Evolutionary conservation across 805 yeast genomes (phyloP), one percentile per base, ranked within the genome.

Genomic region (Candida orba): DNA sequence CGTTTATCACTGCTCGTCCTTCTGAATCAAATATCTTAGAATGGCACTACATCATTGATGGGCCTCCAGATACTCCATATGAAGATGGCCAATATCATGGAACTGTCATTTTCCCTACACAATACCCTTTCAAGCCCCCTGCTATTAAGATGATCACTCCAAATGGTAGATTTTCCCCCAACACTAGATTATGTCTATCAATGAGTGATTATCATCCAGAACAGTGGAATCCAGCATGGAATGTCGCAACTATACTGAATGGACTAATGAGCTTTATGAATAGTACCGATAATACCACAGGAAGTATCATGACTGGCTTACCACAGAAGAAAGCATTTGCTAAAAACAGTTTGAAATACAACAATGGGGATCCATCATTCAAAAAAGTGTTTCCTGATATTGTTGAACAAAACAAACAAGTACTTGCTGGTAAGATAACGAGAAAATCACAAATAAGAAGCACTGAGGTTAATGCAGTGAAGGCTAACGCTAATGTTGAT

Each of bases 141-240:
- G 75, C 88, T 2, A 89, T 90, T 40, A 70, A 81, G 44, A 87
- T 90, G 84, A 66, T 81, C 27, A 90, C 97, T 0, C 96, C 97
- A 4, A 84, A 79, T 53, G 97, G 96, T 3, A 69, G 95, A 38
- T 90, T 90, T 61, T 72, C 75, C 39, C 75, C 88, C 45, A 84
- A 85, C 57, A 75, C 82, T 3, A 67, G 93, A 40, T 70, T 90
- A 20, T 90, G 97, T 63, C 68, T 90, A 34, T 79, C 89, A 9
- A 88, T 90, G 78, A 82, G 95, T 56, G 96, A 89, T 63, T 90
- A 76, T 62, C 97, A 90, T 56, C 96, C 95, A 5, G 93, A 89
- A 59, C 69, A 83, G 2, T 90, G 97, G 97, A 89, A 90, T 62
- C 96, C 97, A 1, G 85, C 95, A 4, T 90, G 96, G 96, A 78